A percentile compares a stretch with the other conserved stretches of the same genome.
Evolutionary conservation across 176 grass and related monocot genomes (phyloP).

Genomic region (Oryza glaberrima): DNA sequence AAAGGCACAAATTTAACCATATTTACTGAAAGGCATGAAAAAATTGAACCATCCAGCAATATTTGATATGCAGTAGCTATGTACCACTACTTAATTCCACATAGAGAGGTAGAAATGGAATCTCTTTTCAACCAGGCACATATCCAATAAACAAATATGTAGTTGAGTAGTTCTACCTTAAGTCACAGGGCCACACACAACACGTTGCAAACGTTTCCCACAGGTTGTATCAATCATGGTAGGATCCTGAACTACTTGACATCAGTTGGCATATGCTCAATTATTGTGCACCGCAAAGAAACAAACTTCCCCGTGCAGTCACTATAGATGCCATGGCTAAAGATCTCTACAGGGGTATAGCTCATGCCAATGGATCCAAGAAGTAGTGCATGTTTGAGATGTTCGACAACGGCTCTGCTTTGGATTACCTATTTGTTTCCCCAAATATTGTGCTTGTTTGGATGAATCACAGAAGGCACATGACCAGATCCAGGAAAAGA

Average conservation of each 20-base stretch:
- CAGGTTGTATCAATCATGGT: neutral
- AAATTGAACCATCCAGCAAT: neutral
- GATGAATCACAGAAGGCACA: slow-evolving; percentile 54
- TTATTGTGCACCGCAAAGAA: slow-evolving; percentile 37
- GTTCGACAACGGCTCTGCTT: slow-evolving; percentile 38
- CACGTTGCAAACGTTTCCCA: slow-evolving; percentile 3
- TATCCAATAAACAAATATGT: neutral
- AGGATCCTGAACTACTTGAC: slow-evolving; percentile 19
- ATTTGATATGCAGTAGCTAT: neutral
- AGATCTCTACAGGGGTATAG: slow-evolving; percentile 24
- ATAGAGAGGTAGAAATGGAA: neutral
- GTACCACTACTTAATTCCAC: neutral
- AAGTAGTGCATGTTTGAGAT: slow-evolving; percentile 29
- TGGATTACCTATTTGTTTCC: slow-evolving; percentile 22
- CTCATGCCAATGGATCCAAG: slow-evolving; percentile 47
- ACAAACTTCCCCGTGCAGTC: slow-evolving; percentile 18
- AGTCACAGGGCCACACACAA: slow-evolving; percentile 3
- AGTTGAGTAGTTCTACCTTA: neutral
- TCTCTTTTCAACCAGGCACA: neutral
- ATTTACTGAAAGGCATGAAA: slow-evolving; percentile 5
- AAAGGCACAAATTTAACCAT: neutral
- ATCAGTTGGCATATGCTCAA: slow-evolving; percentile 33
- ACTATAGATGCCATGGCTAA: slow-evolving; percentile 27
- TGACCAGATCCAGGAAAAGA: slow-evolving; percentile 59
- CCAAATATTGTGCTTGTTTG: slow-evolving; percentile 21